These are phyloP conservation scores for Flaveria trinervia DNA, from an alignment of 129 eudicot genomes.

Conservation along the genomic window DNA sequence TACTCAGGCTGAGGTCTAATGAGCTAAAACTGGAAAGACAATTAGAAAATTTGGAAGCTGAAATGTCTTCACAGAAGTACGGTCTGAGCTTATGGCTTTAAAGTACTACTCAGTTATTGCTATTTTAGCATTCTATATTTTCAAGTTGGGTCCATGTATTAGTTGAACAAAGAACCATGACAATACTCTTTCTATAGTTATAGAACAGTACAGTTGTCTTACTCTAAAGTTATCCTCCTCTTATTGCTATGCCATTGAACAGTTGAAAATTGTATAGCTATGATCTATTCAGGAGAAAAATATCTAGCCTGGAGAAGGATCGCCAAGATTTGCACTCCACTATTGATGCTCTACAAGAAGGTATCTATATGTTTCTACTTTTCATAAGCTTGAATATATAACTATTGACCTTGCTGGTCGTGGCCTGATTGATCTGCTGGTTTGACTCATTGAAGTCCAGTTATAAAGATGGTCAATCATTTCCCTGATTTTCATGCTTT, in stretches of 20 bases:
- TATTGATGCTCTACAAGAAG: constrained; percentile 91
- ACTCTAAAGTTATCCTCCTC: background rate
- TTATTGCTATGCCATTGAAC: constrained; percentile 12
- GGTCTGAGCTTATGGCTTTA: constrained; percentile 28
- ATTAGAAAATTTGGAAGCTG: constrained; percentile 71
- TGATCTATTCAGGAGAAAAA: constrained; percentile 58
- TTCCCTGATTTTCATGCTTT: constrained; percentile 2
- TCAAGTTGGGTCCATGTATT: background rate
- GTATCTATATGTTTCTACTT: constrained; percentile 38
- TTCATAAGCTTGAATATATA: background rate
- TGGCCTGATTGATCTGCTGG: background rate
- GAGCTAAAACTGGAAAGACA: constrained; percentile 94
- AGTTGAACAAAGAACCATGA: constrained; percentile 13
- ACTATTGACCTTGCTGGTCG: background rate
- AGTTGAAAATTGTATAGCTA: background rate
- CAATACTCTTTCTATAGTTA: background rate
- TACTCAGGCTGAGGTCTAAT: constrained; percentile 87
- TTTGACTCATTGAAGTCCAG: background rate
- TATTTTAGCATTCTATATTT: constrained; percentile 4
- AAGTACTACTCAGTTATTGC: constrained; percentile 27
- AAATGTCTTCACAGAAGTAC: constrained; percentile 79
- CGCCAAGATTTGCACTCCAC: constrained; percentile 81
- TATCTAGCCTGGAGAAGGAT: constrained; percentile 78
- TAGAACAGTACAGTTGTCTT: constrained; percentile 1
- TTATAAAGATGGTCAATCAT: background rate